phyloP scores from a whole-genome alignment of 306 rosid genomes.

The Vigna mungo region DNA sequence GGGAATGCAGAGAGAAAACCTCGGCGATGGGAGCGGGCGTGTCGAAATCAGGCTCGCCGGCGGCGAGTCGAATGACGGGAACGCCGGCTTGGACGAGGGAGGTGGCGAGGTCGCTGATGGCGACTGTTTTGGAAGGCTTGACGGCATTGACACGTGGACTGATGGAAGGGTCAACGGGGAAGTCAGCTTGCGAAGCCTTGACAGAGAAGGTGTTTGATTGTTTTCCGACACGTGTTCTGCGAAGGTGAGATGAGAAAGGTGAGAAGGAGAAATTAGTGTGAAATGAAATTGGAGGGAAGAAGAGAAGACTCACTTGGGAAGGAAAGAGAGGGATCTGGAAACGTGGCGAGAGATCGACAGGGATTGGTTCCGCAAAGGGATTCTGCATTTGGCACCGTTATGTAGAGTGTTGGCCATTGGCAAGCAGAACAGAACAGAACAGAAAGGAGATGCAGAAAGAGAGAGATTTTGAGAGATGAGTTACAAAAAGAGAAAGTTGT shows the following conservation, averaged over 20 bases:
- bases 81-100: constrained; percentile 89
- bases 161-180: constrained; percentile 62
- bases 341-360: constrained; percentile 4
- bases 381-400: not conserved
- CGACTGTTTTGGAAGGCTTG: constrained; percentile 86
- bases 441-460: too few relatives aligned
- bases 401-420: not conserved
- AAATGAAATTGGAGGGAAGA: not conserved
- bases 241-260: not conserved
- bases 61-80: constrained; percentile 85
- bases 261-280: not conserved
- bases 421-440: not conserved
- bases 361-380: constrained; percentile 1
- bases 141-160: constrained; percentile 89
- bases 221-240: constrained; percentile 35
- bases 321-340: constrained; percentile 34
- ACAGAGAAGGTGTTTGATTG: constrained; percentile 33
- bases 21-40: constrained; percentile 77
- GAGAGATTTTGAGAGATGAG: not conserved
- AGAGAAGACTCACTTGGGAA: constrained; percentile 17
- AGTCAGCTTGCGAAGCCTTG: constrained; percentile 51
- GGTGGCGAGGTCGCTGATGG: constrained; percentile 83
- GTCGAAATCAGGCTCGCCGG: constrained; percentile 95
- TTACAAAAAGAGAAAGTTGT: not conserved
- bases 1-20: constrained; percentile 42